phyloP scores from a whole-genome alignment of 805 yeast species.

The Candida piceae region DNA sequence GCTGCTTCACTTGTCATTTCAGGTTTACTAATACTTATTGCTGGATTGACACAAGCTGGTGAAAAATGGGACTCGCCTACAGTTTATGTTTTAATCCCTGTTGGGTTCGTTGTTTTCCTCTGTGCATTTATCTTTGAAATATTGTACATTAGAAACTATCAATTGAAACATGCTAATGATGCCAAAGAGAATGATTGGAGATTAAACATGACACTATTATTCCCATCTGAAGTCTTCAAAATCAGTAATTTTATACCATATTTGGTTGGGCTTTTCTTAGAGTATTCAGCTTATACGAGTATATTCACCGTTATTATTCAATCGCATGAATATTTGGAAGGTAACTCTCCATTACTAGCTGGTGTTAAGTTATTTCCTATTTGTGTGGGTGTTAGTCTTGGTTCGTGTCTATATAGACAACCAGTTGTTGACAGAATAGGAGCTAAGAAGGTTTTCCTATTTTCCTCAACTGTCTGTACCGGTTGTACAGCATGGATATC shows the following conservation, averaged over 20 bases:
- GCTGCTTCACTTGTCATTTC: constrained; percentile 31
- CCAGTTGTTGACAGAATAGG: constrained; percentile 16
- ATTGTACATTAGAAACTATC: constrained; percentile 13
- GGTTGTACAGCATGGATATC: constrained; percentile 19
- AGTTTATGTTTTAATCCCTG: constrained; percentile 36
- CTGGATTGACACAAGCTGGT: constrained; percentile 44
- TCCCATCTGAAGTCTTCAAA: constrained; percentile 16
- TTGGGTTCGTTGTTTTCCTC: constrained; percentile 32
- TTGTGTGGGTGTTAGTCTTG: constrained; percentile 27
- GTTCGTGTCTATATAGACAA: constrained; percentile 20
- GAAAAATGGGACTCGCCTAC: constrained; percentile 36
- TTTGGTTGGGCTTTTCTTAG: constrained; percentile 5
- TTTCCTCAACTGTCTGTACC: constrained; percentile 1
- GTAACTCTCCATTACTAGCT: constrained; percentile 29
- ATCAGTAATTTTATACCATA: constrained; percentile 19
- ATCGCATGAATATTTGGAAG: constrained; percentile 27
- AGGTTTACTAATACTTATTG: constrained; percentile 34
- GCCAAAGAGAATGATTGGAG: constrained; percentile 9
- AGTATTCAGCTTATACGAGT: constrained; percentile 7
- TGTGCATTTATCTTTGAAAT: constrained; percentile 29
- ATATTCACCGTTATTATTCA: constrained; percentile 8
- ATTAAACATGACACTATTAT: constrained; percentile 14
- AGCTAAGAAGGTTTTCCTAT: constrained; percentile 12
- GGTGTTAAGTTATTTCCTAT: constrained; percentile 34
- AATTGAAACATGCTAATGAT: constrained; percentile 3